These are phyloP conservation scores for Fusarium longipes DNA, from an alignment of 2,329 filamentous ascomycete species.

Conservation along the genomic window DNA sequence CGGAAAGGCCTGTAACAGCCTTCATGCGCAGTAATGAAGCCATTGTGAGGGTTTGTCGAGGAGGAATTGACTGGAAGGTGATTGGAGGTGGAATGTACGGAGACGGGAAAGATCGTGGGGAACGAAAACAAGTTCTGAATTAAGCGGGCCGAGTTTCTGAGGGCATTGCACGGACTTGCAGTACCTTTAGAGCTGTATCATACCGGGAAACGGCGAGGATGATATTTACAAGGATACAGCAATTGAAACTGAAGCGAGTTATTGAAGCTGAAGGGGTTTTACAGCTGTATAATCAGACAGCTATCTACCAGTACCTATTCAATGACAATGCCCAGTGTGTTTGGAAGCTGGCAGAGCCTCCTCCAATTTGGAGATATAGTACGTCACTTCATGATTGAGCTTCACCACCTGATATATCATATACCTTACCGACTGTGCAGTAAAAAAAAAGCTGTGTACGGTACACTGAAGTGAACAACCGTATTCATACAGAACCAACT, in stretches of 20 bases:
- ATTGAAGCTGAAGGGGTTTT: not conserved
- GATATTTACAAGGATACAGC: not conserved
- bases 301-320: not conserved
- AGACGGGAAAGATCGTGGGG: constrained; percentile 11
- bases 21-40: constrained; percentile 42
- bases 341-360: not conserved
- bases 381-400: not conserved
- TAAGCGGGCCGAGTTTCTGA: constrained; percentile 39
- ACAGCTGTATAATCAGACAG: not conserved
- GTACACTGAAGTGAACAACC: not conserved
- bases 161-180: constrained; percentile 39
- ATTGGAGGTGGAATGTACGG: constrained; percentile 1
- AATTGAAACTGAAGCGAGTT: not conserved
- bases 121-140: constrained; percentile 32
- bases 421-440: not conserved
- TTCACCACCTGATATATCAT: not conserved
- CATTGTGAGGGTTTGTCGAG: constrained; percentile 28
- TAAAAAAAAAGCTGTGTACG: not conserved
- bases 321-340: not conserved
- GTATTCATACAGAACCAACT: not conserved
- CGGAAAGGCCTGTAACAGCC: constrained; percentile 36
- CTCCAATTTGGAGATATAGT: not conserved
- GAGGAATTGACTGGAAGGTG: not conserved
- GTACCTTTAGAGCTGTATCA: constrained; percentile 9
- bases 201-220: not conserved